Evolutionary conservation across 2,329 filamentous ascomycete genomes (phyloP).

Genomic region (Aspergillus piperis): DNA sequence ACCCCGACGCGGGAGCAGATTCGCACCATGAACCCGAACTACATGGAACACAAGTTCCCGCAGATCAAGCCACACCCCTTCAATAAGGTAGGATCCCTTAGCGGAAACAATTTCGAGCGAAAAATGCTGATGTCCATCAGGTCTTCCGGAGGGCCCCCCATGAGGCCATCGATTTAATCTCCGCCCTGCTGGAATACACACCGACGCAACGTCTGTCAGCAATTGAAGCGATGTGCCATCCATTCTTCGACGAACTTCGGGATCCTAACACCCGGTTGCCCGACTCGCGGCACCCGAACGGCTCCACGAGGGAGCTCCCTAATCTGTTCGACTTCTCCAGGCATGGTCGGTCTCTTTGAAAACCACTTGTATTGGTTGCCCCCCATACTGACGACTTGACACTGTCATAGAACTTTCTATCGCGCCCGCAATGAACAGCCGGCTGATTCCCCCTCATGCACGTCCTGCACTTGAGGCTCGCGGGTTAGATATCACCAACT

Average conservation of each 20-base stretch:
- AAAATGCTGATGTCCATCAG: slow-evolving; percentile 41
- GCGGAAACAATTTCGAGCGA: background rate
- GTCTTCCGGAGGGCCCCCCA: slow-evolving; percentile 96
- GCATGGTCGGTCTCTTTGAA: slow-evolving; percentile 69
- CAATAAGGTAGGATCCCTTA: slow-evolving; percentile 66
- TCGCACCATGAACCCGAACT: slow-evolving; percentile 99
- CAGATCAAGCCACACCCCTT: slow-evolving; percentile 99
- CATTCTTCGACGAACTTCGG: slow-evolving; percentile 96
- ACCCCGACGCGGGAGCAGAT: slow-evolving; percentile 98
- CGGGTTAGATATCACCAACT: slow-evolving; percentile 90
- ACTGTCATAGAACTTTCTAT: slow-evolving; percentile 82
- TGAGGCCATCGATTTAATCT: slow-evolving; percentile 93
- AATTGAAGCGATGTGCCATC: slow-evolving; percentile 95
- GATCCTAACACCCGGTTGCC: slow-evolving; percentile 89
- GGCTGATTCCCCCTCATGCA: slow-evolving; percentile 83
- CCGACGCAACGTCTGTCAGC: slow-evolving; percentile 92
- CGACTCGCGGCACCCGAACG: slow-evolving; percentile 87
- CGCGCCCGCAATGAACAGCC: slow-evolving; percentile 78
- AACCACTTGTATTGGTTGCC: background rate
- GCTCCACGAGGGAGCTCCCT: slow-evolving; percentile 77
- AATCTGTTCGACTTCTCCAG: slow-evolving; percentile 88
- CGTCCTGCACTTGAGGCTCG: slow-evolving; percentile 70
- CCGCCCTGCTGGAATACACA: slow-evolving; percentile 91
- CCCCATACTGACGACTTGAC: slow-evolving; percentile 19
- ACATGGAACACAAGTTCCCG: slow-evolving; percentile 99